Evolutionary conservation across 2,329 filamentous ascomycete genomes (phyloP).

Genomic region (Rosellinia necatrix): DNA sequence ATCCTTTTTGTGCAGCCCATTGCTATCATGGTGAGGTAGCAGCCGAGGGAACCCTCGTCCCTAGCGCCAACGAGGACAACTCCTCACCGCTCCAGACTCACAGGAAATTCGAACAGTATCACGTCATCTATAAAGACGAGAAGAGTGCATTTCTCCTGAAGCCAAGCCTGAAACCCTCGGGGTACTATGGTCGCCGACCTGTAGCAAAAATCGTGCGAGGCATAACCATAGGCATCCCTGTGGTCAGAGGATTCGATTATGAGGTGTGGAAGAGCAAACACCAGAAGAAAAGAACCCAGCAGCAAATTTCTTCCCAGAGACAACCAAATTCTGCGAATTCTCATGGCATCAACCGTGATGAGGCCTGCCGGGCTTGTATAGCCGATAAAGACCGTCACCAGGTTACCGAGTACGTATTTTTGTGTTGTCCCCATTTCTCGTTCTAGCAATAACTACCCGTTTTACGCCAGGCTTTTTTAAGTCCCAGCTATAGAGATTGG

Average conservation of each 20-base stretch:
- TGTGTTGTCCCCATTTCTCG: background rate
- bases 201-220: slow-evolving; percentile 85
- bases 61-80: slow-evolving; percentile 44
- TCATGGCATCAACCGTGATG: slow-evolving; percentile 27
- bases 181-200: slow-evolving; percentile 81
- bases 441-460: no score
- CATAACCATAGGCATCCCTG: slow-evolving; percentile 78
- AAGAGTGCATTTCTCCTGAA: slow-evolving; percentile 83
- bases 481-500: background rate
- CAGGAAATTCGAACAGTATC: slow-evolving; percentile 71
- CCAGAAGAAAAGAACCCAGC: slow-evolving; percentile 46
- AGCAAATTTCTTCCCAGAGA: slow-evolving; percentile 34
- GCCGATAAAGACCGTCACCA: slow-evolving; percentile 67
- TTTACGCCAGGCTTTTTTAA: no score
- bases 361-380: slow-evolving; percentile 62
- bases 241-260: slow-evolving; percentile 88
- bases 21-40: slow-evolving; percentile 65
- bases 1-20: slow-evolving; percentile 63
- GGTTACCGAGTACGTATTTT: slow-evolving; percentile 66
- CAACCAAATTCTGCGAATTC: slow-evolving; percentile 38
- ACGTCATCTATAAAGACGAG: slow-evolving; percentile 84
- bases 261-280: slow-evolving; percentile 76
- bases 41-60: slow-evolving; percentile 51
- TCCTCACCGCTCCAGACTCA: slow-evolving; percentile 48
- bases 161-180: slow-evolving; percentile 81